Percentiles rank a stretch among this genome's conserved stretches.
phyloP scores from a whole-genome alignment of 768 basidiomycete genomes.

The Suillus clintonianus region DNA sequence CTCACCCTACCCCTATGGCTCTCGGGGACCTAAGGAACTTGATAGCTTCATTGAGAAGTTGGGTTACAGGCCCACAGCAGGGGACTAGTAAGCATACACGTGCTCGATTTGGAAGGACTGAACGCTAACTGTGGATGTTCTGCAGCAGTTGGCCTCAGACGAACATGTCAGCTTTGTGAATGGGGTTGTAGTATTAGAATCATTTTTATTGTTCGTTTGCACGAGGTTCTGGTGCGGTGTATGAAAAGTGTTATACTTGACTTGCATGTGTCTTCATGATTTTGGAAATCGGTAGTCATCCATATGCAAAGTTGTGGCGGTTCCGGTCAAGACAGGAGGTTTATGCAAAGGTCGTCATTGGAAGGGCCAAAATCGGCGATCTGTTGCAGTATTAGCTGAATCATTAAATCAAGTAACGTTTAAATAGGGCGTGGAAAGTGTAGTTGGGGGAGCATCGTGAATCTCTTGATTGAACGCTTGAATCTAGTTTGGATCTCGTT shows the following conservation, averaged over 20 bases:
- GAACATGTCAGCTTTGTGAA: slow-evolving; percentile 27
- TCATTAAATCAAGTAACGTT: background rate
- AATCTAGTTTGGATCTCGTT: background rate
- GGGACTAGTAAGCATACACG: slow-evolving; percentile 67
- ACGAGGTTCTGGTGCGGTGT: slow-evolving; percentile 1
- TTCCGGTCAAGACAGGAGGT: background rate
- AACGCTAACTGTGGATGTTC: background rate
- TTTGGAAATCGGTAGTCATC: background rate
- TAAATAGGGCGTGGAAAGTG: background rate
- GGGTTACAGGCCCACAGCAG: slow-evolving; percentile 70
- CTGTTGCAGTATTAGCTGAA: background rate
- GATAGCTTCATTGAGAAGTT: slow-evolving; percentile 73
- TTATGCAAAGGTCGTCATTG: background rate
- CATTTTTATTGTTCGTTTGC: background rate
- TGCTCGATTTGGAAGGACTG: background rate
- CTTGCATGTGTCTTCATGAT: slow-evolving; percentile 4
- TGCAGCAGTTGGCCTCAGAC: slow-evolving; percentile 29
- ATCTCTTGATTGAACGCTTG: background rate
- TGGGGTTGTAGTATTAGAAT: background rate
- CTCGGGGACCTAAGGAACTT: slow-evolving; percentile 88
- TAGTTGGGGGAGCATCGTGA: background rate
- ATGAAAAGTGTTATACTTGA: slow-evolving; percentile 8
- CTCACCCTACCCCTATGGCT: slow-evolving; percentile 85
- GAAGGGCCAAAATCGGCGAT: slow-evolving; percentile 2
- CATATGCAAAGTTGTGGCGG: background rate